Percentiles rank a stretch among this genome's conserved stretches.
These are phyloP conservation scores for Aureococcus anophagefferens DNA, from an alignment of 108 stramenopile genomes.

Conservation along the genomic window DNA sequence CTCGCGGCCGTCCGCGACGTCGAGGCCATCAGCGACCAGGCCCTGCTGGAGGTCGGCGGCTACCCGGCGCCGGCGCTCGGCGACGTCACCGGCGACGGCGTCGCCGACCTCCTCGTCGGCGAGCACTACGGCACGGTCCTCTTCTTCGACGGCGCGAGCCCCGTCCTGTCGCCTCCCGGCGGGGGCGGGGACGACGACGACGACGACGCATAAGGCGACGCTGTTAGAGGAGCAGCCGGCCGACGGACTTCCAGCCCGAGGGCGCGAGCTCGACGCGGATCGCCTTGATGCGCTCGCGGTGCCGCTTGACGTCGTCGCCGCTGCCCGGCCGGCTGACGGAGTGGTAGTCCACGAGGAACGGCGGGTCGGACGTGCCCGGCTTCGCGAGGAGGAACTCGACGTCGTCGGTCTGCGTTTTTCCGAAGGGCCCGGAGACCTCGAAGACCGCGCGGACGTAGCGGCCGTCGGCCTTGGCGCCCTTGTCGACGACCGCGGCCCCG, in stretches of 20 bases:
- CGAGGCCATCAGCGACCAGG: no score
- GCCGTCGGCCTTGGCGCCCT: background rate
- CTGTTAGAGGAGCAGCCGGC: background rate
- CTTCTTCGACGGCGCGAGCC: no score
- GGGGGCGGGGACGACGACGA: no score
- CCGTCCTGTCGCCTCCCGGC: no score
- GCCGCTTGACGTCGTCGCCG: background rate
- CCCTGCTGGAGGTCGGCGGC: no score
- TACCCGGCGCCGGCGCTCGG: no score
- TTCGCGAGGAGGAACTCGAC: background rate
- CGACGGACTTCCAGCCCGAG: background rate
- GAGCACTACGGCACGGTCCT: no score
- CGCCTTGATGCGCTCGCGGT: constrained; percentile 1
- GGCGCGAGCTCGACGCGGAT: background rate
- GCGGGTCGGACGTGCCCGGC: background rate
- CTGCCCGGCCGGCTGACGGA: background rate
- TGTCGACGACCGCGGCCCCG: background rate
- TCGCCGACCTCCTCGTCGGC: no score
- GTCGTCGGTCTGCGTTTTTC: background rate
- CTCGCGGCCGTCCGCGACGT: no score
- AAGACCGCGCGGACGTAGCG: background rate
- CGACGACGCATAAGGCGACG: no score
- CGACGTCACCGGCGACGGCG: no score
- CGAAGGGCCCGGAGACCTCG: background rate
- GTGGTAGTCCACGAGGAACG: background rate